Conservation (phyloP, 345 rosid species). For the Mangifera indica region DNA sequence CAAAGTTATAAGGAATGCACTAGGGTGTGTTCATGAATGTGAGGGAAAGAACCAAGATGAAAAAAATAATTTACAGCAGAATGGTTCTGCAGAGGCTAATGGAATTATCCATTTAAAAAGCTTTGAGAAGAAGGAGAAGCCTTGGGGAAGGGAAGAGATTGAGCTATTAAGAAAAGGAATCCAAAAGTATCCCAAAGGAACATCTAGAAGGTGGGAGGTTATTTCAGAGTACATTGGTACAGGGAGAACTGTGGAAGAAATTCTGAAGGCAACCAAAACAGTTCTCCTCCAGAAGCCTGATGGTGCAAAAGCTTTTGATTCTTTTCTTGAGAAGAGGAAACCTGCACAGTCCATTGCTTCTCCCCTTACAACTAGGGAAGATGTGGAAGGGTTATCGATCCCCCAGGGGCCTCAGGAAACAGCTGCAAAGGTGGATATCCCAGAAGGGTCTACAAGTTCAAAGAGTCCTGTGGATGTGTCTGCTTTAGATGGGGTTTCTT, state of each 20-base stretch:
- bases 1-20: conserved; percentile 53
- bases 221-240: conserved; percentile 91
- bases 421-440: conserved; percentile 20
- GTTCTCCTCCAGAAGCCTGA: conserved; percentile 98
- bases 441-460: conserved; percentile 38
- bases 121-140: conserved; percentile 63
- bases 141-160: conserved; percentile 90
- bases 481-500: conserved; percentile 40
- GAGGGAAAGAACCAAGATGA: conserved; percentile 45
- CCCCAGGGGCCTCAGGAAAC: conserved; percentile 31
- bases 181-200: conserved; percentile 87
- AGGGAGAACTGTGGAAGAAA: conserved; percentile 91
- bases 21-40: conserved; percentile 31
- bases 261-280: conserved; percentile 89
- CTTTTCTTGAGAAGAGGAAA: conserved; percentile 96
- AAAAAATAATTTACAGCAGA: conserved; percentile 44
- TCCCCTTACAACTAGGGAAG: conserved; percentile 88
- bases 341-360: conserved; percentile 67
- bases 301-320: conserved; percentile 81
- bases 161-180: conserved; percentile 91
- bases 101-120: conserved; percentile 42
- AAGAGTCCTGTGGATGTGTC: conserved; percentile 33
- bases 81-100: conserved; percentile 48
- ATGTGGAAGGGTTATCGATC: conserved; percentile 39
- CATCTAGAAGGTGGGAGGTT: conserved; percentile 97